phyloP scores from a whole-genome alignment of 257 asterid species.

The Jaltomata sinuosa region DNA sequence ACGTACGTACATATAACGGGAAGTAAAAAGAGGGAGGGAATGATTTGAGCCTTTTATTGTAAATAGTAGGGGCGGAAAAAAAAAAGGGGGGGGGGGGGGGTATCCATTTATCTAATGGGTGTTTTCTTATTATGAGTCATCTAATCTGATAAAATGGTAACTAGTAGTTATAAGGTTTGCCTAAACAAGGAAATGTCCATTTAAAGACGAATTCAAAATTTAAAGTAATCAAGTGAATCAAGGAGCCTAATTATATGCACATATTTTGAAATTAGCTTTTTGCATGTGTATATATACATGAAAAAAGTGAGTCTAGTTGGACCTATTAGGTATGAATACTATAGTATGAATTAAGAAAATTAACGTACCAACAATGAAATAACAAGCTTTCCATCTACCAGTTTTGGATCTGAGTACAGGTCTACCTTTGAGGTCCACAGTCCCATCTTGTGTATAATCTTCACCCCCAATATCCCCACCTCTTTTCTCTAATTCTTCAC shows the following conservation, averaged over 20 bases:
- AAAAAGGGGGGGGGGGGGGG: no score
- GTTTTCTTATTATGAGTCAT: not conserved
- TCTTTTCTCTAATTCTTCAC: not conserved
- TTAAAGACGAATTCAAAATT: not conserved
- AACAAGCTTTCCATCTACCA: constrained; percentile 75
- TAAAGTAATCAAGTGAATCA: not conserved
- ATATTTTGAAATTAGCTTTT: not conserved
- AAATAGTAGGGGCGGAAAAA: no score
- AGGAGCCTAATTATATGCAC: not conserved
- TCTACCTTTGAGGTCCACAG: constrained; percentile 51
- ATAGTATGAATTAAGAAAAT: not conserved
- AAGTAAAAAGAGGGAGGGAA: no score
- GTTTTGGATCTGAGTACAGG: constrained; percentile 51
- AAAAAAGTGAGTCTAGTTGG: not conserved
- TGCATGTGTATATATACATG: not conserved
- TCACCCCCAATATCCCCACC: constrained; percentile 25
- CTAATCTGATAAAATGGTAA: not conserved
- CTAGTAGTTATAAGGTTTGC: not conserved
- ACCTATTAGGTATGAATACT: not conserved
- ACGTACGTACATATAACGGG: no score
- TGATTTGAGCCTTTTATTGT: no score
- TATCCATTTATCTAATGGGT: no score
- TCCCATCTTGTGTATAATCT: constrained; percentile 63
- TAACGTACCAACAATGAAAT: constrained; percentile 50
- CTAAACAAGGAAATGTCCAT: not conserved